Evolutionary conservation across 2,329 filamentous ascomycete genomes (phyloP).

Genomic region (Neonectria coccinea): DNA sequence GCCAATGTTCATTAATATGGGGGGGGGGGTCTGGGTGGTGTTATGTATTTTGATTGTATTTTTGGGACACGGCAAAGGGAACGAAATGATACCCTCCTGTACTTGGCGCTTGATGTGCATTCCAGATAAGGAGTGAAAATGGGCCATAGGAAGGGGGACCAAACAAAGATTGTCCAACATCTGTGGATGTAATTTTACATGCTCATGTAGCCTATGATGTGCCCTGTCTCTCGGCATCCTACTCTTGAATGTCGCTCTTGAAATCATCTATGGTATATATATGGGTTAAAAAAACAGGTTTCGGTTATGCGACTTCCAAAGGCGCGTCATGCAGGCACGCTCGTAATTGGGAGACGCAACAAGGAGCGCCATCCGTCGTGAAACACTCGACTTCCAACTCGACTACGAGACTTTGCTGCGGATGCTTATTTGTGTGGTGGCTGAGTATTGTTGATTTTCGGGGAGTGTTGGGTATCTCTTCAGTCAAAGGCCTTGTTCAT

Average conservation of each 20-base stretch:
- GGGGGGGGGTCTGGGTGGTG: conserved; percentile 8
- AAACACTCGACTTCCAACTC: conserved; percentile 11
- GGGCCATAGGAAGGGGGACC: conserved; percentile 14
- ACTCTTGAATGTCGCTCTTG: background rate
- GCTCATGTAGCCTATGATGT: conserved; percentile 23
- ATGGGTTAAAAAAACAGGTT: conserved; percentile 25
- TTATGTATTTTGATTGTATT: conserved; percentile 7
- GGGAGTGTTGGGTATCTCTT: background rate
- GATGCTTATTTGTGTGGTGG: background rate
- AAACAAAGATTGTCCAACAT: conserved; percentile 32
- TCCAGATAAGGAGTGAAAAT: conserved; percentile 9
- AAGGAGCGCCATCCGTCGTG: conserved; percentile 20
- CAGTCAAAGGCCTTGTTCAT: conserved; percentile 80
- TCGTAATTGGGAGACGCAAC: conserved; percentile 12
- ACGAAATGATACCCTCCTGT: conserved; percentile 31
- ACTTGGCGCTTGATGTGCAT: conserved; percentile 18
- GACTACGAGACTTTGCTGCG: conserved; percentile 3
- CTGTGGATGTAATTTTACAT: conserved; percentile 18
- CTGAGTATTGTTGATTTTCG: conserved; percentile 7
- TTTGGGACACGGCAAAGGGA: conserved; percentile 15
- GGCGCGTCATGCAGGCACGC: conserved; percentile 18
- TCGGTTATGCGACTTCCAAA: conserved; percentile 11
- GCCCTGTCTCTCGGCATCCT: background rate
- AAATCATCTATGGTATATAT: conserved; percentile 33
- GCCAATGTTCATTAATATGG: conserved; percentile 16